phyloP scores from a whole-genome alignment of 352 stramenopile genomes.

The Vaucheria bursata region DNA sequence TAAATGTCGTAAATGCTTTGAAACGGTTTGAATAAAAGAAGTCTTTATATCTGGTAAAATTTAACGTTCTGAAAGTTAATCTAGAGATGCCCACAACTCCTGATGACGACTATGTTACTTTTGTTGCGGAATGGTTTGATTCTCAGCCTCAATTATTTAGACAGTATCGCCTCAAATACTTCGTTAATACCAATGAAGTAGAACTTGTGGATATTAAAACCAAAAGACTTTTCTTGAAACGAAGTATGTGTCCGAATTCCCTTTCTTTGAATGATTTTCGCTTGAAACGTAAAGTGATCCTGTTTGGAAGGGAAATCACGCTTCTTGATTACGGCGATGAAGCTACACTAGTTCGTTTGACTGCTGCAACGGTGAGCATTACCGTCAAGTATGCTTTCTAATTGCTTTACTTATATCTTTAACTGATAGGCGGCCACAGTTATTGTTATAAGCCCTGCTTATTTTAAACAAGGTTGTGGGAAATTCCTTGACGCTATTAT shows the following conservation, averaged over 20 bases:
- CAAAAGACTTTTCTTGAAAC: constrained; percentile 40
- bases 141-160: constrained; percentile 39
- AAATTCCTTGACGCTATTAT: too few species aligned
- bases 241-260: constrained; percentile 22
- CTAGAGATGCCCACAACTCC: too few species aligned
- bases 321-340: constrained; percentile 33
- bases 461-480: too few species aligned
- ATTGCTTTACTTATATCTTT: too few species aligned
- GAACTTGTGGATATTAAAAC: constrained; percentile 45
- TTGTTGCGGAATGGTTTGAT: constrained; percentile 46
- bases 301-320: constrained; percentile 34
- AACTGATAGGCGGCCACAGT: too few species aligned
- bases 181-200: constrained; percentile 30
- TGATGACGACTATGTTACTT: constrained; percentile 10
- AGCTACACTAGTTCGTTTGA: neutral
- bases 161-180: constrained; percentile 36
- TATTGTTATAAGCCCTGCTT: too few species aligned
- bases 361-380: neutral
- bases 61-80: too few species aligned
- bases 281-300: constrained; percentile 37
- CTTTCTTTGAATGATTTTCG: constrained; percentile 26
- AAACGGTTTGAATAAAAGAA: too few species aligned
- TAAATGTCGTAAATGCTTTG: too few species aligned
- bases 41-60: too few species aligned
- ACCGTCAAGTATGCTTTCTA: too few species aligned